Base-by-base conservation (phyloP, 495 filamentous ascomycete genomes). In the Xylaria bambusicola region DNA sequence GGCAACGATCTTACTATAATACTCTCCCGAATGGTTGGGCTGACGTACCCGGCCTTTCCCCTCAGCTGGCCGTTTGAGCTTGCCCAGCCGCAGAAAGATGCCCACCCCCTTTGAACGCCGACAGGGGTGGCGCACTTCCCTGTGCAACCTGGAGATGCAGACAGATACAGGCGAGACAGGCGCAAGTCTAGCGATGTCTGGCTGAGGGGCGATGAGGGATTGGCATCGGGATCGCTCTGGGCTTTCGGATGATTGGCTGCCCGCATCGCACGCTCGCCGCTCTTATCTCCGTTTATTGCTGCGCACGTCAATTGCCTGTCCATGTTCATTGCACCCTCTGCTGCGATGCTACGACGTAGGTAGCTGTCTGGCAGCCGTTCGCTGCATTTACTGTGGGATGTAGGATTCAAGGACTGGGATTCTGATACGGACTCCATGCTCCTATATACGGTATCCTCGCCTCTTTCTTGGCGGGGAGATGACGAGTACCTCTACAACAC, bases 41-140 rank as follows among this genome's bases (percentile, higher is more conserved):
- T 12, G 24, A 13, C 7, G 23, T 6, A 27, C 35, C 51, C 24
- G 36, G 15, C 24, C 13, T 20, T 29, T 36, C 42, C 53, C 53
- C 41, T 56, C 53, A 47, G 53, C 27, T 26, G n/a, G 27, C 41
- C 40, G 29, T 36, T 38, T 26, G 18, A 56, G 24, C n/a, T 45
- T 26, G 26, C 52, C 52, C 53, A 56, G 53, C 53, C 53, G 41
- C 53, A 56, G 41, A 15, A 46, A 56, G 10, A 56, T 54, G 6
- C 27, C 38, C 36, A 8, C 15, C 52, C 36, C 52, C 38, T 44
- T 21, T 12, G 36, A 24, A 31, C 40, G 24, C 52, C 18, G 24
- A 48, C 12, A 24, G 12, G 53, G 41, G 44, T 56, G 44, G 53
- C 42, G 41, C 38, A 36, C 2, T 23, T 23, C 20, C 8, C 13